Evolutionary conservation across 257 asterid species (phyloP).

Genomic region (Ajuga chamaepitys): DNA sequence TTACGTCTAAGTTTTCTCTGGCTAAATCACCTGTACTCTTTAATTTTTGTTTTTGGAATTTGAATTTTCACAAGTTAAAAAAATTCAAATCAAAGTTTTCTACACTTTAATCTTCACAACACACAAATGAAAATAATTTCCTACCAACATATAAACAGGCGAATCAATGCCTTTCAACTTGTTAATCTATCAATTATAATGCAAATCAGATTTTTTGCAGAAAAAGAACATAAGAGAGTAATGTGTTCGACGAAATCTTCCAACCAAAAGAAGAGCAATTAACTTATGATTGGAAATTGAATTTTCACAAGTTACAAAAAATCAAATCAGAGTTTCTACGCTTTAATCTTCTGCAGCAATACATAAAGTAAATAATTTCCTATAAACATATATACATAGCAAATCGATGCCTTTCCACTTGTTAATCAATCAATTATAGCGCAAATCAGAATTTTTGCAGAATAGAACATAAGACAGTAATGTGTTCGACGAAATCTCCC

Average conservation of each 20-base stretch:
- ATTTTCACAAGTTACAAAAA: not conserved
- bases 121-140: not conserved
- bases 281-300: slow-evolving; percentile 22
- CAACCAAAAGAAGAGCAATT: not conserved
- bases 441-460: not conserved
- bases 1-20: no score
- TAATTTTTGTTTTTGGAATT: not conserved
- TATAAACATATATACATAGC: not conserved
- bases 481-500: slow-evolving; percentile 7
- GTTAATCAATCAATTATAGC: not conserved
- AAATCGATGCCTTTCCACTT: not conserved
- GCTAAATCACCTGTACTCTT: not conserved
- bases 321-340: not conserved
- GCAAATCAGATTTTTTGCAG: not conserved
- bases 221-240: not conserved
- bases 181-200: not conserved
- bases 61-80: not conserved
- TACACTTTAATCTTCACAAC: not conserved
- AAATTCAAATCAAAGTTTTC: not conserved
- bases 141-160: not conserved
- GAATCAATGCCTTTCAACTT: not conserved
- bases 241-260: slow-evolving; percentile 7
- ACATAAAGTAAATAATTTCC: not conserved
- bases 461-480: not conserved
- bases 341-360: not conserved